Conservation (phyloP, 2,329 filamentous ascomycete genomes). For the Apiospora kogelbergensis region DNA sequence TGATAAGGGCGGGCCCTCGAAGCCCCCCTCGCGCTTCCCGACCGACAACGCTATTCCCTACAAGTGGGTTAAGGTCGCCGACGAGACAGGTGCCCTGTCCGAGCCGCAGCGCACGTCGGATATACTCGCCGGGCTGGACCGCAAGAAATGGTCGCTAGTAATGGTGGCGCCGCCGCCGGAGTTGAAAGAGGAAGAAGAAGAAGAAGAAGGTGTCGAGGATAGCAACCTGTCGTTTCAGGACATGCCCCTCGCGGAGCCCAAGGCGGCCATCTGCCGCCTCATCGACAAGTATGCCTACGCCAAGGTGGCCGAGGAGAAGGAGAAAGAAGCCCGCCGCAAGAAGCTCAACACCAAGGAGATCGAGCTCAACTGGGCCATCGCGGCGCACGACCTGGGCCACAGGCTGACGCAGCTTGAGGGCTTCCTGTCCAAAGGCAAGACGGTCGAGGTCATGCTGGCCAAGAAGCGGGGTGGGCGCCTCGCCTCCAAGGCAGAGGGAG, state of each 20-base stretch:
- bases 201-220: slow-evolving; percentile 8
- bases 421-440: slow-evolving; percentile 73
- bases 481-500: slow-evolving; percentile 61
- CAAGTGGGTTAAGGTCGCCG: slow-evolving; percentile 35
- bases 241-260: slow-evolving; percentile 3
- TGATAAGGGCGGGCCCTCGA: slow-evolving; percentile 26
- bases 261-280: slow-evolving; percentile 67
- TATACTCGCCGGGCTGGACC: slow-evolving; percentile 22
- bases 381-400: slow-evolving; percentile 70
- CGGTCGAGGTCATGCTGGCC: slow-evolving; percentile 72
- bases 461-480: slow-evolving; percentile 63
- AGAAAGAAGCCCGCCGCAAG: slow-evolving; percentile 43
- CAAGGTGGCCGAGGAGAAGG: slow-evolving; percentile 38
- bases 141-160: slow-evolving; percentile 20
- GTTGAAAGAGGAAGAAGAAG: neutral
- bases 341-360: slow-evolving; percentile 65
- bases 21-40: slow-evolving; percentile 19
- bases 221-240: neutral
- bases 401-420: slow-evolving; percentile 64
- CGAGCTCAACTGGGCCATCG: slow-evolving; percentile 91
- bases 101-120: slow-evolving; percentile 21
- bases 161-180: slow-evolving; percentile 28
- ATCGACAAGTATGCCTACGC: slow-evolving; percentile 52
- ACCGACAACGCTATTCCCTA: slow-evolving; percentile 48
- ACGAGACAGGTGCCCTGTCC: slow-evolving; percentile 17